Base-by-base conservation (phyloP, 306 rosid species). In the Senna siamea region DNA sequence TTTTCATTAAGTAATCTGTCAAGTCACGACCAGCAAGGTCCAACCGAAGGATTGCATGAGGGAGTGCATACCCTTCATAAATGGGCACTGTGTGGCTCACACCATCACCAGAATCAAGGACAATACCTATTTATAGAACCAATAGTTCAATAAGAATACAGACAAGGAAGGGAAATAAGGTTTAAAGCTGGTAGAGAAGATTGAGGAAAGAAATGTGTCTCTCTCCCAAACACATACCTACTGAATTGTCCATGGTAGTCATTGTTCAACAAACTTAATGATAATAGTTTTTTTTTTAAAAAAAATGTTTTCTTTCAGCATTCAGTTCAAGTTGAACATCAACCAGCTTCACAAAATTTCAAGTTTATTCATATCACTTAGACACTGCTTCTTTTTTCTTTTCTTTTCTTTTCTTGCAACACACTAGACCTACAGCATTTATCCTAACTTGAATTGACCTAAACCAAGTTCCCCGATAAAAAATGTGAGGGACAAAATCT, bases 21-120 rank as follows among this genome's bases (percentile, higher is more conserved):
- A 85, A 50, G 63, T 85, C 85, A 53, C 83, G 83, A 5, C 88
- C 88, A 5, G 85, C 88, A 66, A 85, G 85, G 74, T 85, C 83
- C 75, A 85, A 48, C 47, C 88, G 78, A 26, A 81, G 81, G 63
- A 84, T 84, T 7, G 88, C 85, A 76, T 83, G 87, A 12, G 87
- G 86, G 22, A 83, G 81, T 2, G 87, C 83, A 67, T 79, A 83
- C 10, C 87, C 87, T 77, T 83, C 87, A 23, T 83, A 83, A 41
- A 83, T 83, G 32, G 87, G 87, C 61, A 83, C 87, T 0, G 87
- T 83, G 78, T 83, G 87, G 74, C 87, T 83, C 74, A 83, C 87
- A 52, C 86, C 86, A 22, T 83, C 86, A 23, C 86, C 86, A 40
- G 86, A 83, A 79, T 83, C 86, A 32, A 83, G 73, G 19, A 81